Base-by-base conservation (phyloP, 495 filamentous ascomycete species). In the Umbilicaria muhlenbergii region DNA sequence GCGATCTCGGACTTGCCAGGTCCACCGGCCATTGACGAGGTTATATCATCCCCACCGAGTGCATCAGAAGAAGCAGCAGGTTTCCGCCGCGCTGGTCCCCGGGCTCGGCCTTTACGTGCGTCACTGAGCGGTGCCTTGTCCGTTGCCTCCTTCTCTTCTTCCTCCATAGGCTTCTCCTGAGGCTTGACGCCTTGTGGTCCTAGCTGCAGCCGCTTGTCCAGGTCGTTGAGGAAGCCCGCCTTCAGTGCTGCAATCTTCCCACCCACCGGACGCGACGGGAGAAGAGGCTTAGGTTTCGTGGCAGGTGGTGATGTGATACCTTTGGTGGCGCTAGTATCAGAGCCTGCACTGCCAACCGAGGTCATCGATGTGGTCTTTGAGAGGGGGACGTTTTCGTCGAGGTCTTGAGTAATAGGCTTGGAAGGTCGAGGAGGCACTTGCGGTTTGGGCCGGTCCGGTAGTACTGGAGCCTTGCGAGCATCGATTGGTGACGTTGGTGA, bases 161-260 rank as follows among this genome's bases (percentile, higher is more conserved):
- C 72, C 15, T 67, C 61, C 11, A 51, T 51, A 3, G 65, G 42
- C 49, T 84, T 82, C 52, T 82, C 75, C 51, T 71, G 63, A n/a
- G 63, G 62, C 64, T 84, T 82, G 42, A 77, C 77, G 15, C 64
- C 73, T 48, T 81, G 78, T 11, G 86, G 88, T 12, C 92, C 91
- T 6, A 87, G 59, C 58, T 82, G 78, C 34, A 98, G 66, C 13
- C 86, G 77, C 13, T 80, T 82, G 57, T 96, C 91, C 34, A 98
- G 62, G 55, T 96, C 88, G 24, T 73, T 81, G 65, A 96, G 73
- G 62, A 96, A 95, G 3, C 84, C 86, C 13, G 81, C 81, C 61
- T 91, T 85, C 41, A 96, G 56, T 17, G 87, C 83, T 13, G 87
- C 86, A 53, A 98, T 91, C 64, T 96, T 96, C 36, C 74, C 68